phyloP scores from a whole-genome alignment of 495 filamentous ascomycete genomes.

The Sordaria brevicollis region DNA sequence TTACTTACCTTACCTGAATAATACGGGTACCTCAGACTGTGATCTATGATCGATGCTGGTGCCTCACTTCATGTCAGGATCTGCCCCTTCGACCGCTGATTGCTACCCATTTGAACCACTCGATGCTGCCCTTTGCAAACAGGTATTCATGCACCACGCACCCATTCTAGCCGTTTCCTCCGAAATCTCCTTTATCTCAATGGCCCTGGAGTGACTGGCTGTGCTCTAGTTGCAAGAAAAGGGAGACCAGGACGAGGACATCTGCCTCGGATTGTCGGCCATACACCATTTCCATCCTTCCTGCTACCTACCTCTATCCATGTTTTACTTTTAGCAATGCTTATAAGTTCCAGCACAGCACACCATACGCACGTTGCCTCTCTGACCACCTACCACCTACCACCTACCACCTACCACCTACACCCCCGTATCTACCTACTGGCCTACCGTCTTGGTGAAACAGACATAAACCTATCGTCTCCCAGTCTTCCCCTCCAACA shows the following conservation, averaged over 20 bases:
- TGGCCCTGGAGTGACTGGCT: not conserved
- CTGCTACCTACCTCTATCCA: constrained; percentile 9
- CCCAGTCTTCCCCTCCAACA: not conserved
- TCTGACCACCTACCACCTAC: not conserved
- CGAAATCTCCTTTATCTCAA: not conserved
- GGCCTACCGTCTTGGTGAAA: constrained; percentile 16
- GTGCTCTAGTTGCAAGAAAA: not conserved
- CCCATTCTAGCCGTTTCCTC: not conserved
- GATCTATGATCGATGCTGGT: not conserved
- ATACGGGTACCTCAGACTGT: not conserved
- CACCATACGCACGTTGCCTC: not conserved
- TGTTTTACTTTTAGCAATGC: constrained; percentile 1
- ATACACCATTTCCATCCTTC: not conserved
- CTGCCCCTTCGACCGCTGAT: not conserved
- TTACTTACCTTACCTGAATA: not conserved
- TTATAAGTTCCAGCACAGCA: no score
- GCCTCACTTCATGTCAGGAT: not conserved
- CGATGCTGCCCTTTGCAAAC: not conserved
- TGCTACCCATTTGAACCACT: not conserved
- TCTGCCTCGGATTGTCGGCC: not conserved
- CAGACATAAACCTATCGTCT: constrained; percentile 9
- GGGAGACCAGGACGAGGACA: not conserved
- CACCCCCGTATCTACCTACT: not conserved
- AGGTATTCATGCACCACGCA: not conserved
- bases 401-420: not conserved